A percentile compares a stretch with the other conserved stretches of the same genome.
Evolutionary conservation across 495 filamentous ascomycete genomes (phyloP).

Genomic region (Penicillium odoratum): DNA sequence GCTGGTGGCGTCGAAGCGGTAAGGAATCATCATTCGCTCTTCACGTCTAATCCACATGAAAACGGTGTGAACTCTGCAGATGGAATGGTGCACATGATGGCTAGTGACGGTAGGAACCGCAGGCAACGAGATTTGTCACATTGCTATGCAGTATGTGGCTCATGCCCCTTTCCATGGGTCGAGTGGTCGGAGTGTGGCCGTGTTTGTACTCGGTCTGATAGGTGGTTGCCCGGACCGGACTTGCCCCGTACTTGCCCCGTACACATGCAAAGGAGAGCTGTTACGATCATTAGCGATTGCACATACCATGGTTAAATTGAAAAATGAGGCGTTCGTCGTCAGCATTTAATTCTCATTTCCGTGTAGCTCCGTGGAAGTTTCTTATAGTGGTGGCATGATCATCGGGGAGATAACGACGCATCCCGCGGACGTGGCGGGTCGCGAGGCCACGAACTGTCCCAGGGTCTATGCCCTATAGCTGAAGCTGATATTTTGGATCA

Average conservation of each 20-base stretch:
- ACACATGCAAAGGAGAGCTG: background rate
- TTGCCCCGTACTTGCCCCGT: background rate
- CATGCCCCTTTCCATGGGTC: constrained; percentile 3
- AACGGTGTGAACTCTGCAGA: background rate
- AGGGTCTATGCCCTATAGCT: background rate
- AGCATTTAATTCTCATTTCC: background rate
- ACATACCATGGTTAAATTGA: background rate
- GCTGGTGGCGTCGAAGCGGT: background rate
- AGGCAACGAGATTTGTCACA: constrained; percentile 9
- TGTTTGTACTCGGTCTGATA: constrained; percentile 12
- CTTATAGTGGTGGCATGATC: background rate
- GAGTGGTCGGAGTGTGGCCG: constrained; percentile 9
- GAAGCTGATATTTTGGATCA: background rate
- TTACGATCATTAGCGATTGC: background rate
- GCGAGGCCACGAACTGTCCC: background rate
- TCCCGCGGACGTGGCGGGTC: background rate
- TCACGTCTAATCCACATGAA: background rate
- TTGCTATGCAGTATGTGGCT: background rate
- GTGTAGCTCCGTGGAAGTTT: background rate
- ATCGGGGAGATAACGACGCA: background rate
- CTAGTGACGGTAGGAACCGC: background rate
- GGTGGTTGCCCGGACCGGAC: constrained; percentile 11
- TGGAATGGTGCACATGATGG: background rate
- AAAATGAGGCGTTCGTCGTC: background rate
- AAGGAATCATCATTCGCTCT: background rate